Conservation (phyloP, 768 basidiomycete genomes). For the Ramaria rubella region DNA sequence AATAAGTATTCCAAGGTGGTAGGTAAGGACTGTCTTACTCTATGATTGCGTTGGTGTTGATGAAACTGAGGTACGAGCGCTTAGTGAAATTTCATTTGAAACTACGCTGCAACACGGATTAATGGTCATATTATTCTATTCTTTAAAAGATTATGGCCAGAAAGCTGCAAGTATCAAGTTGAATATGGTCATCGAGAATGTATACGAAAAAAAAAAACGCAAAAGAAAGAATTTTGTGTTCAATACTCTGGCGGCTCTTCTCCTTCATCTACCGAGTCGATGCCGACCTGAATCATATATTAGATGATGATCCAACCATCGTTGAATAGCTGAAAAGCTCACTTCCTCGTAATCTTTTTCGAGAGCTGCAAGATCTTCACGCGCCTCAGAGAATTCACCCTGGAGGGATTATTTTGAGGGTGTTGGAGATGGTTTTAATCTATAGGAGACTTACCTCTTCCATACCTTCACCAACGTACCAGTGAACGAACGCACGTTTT, state of each 20-base stretch:
- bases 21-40: too few species aligned
- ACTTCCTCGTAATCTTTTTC: constrained; percentile 96
- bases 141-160: not conserved
- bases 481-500: constrained; percentile 36
- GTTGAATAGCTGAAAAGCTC: constrained; percentile 27
- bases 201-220: constrained; percentile 1
- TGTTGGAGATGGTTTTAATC: constrained; percentile 33
- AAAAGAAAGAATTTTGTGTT: not conserved
- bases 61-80: not conserved
- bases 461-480: constrained; percentile 68
- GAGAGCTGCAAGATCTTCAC: constrained; percentile 99
- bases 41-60: not conserved
- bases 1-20: not conserved
- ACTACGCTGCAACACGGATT: too few species aligned
- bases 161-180: not conserved
- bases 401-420: constrained; percentile 18
- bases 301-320: not conserved
- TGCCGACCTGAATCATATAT: constrained; percentile 5
- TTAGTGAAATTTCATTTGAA: not conserved
- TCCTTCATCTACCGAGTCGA: constrained; percentile 2
- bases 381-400: constrained; percentile 98
- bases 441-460: constrained; percentile 40
- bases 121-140: not conserved
- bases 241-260: constrained; percentile 10
- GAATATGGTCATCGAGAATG: not conserved